These are phyloP conservation scores for Thalassia testudinum DNA, from an alignment of 116 monocot species.

Conservation along the genomic window DNA sequence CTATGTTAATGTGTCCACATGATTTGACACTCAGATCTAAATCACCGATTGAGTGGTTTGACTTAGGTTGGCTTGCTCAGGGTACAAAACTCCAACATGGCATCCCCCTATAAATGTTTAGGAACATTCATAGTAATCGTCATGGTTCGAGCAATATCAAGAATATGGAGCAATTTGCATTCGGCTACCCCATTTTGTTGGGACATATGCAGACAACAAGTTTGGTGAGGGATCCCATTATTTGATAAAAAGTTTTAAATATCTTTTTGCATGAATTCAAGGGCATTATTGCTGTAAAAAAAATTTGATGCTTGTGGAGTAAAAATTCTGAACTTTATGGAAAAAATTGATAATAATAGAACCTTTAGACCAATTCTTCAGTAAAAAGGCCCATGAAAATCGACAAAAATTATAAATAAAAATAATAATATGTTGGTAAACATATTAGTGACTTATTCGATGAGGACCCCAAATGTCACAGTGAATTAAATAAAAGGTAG, in stretches of 20 bases:
- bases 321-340: background rate
- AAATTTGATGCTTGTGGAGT: background rate
- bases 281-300: background rate
- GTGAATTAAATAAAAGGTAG: too few relatives aligned
- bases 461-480: too few relatives aligned
- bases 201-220: background rate
- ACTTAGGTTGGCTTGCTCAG: too few relatives aligned
- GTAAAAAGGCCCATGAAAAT: too few relatives aligned
- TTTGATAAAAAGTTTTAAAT: background rate
- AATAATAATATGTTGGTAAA: too few relatives aligned
- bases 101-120: background rate
- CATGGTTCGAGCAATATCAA: background rate
- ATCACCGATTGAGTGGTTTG: too few relatives aligned
- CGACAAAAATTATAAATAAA: too few relatives aligned
- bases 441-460: too few relatives aligned
- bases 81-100: background rate
- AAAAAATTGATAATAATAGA: background rate
- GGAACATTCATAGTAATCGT: background rate
- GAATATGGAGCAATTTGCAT: background rate
- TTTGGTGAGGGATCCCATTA: background rate
- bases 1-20: too few relatives aligned
- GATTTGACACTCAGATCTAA: too few relatives aligned
- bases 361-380: too few relatives aligned
- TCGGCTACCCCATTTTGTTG: background rate
- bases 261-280: background rate